These are phyloP conservation scores for Krasilnikovozyma curviuscula DNA, from an alignment of 768 basidiomycete genomes.

Conservation along the genomic window DNA sequence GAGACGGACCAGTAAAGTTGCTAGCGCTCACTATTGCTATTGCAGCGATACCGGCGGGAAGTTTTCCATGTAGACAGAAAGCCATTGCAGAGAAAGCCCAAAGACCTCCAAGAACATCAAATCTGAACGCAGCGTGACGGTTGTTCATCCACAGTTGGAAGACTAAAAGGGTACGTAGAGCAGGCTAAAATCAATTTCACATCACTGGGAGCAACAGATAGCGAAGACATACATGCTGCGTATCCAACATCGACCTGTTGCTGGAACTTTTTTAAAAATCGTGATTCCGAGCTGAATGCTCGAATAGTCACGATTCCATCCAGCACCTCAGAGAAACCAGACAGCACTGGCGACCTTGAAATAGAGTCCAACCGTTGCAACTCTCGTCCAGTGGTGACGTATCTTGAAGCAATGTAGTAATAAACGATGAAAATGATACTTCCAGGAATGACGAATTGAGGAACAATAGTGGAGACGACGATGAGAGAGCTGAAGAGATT, in stretches of 20 bases:
- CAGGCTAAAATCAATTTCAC: no score
- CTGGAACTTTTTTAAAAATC: conserved; percentile 59
- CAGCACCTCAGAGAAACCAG: conserved; percentile 40
- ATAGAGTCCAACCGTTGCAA: conserved; percentile 81
- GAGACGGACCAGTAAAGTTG: conserved; percentile 48
- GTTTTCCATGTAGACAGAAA: conserved; percentile 44
- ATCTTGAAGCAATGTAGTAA: conserved; percentile 37
- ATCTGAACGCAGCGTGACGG: conserved; percentile 63
- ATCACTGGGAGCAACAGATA: no score
- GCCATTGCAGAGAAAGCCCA: conserved; percentile 56
- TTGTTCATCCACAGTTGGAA: conserved; percentile 85
- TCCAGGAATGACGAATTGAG: conserved; percentile 63
- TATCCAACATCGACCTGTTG: conserved; percentile 31
- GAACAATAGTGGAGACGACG: conserved; percentile 44
- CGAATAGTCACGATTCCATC: conserved; percentile 85
- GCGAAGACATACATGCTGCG: no score
- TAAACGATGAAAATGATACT: conserved; percentile 53
- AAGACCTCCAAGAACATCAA: conserved; percentile 55
- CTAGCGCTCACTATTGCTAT: no score
- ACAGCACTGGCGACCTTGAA: conserved; percentile 62
- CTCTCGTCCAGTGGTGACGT: conserved; percentile 45
- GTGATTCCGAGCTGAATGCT: conserved; percentile 63
- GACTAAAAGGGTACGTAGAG: no score
- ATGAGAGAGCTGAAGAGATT: conserved; percentile 57
- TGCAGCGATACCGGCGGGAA: conserved; percentile 32